Conservation (phyloP, 305 asterid genomes). For the Fraxinus nigra region DNA sequence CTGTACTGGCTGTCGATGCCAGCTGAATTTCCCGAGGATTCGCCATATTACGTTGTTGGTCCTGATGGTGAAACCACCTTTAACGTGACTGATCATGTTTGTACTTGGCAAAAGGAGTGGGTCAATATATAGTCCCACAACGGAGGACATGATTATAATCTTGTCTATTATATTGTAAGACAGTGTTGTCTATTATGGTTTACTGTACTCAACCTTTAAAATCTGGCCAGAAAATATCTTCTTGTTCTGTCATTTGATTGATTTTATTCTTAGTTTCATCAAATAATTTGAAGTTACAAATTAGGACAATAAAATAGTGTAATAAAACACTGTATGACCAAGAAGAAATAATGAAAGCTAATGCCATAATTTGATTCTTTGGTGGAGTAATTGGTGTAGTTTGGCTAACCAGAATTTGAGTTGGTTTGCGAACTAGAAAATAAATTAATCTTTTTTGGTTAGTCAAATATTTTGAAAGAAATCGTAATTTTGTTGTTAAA, state of each 20-base stretch:
- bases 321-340: too few species aligned
- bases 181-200: background rate
- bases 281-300: background rate
- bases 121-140: background rate
- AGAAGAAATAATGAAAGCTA: background rate
- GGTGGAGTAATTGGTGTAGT: background rate
- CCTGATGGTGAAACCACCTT: slow-evolving; percentile 36
- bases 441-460: too few species aligned
- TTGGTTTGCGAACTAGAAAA: too few species aligned
- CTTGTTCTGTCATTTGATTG: background rate
- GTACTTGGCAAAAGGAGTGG: slow-evolving; percentile 33
- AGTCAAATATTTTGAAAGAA: too few species aligned
- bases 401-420: too few species aligned
- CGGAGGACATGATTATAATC: background rate
- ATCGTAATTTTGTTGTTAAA: too few species aligned
- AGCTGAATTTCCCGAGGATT: slow-evolving; percentile 53
- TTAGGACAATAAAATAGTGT: background rate
- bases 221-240: background rate
- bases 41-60: slow-evolving; percentile 44
- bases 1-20: slow-evolving; percentile 64
- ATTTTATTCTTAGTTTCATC: background rate
- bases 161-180: background rate
- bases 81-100: slow-evolving; percentile 24
- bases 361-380: background rate
- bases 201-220: background rate